Conservation (phyloP, 2,329 filamentous ascomycete species). For the Orbilia brochopaga region DNA sequence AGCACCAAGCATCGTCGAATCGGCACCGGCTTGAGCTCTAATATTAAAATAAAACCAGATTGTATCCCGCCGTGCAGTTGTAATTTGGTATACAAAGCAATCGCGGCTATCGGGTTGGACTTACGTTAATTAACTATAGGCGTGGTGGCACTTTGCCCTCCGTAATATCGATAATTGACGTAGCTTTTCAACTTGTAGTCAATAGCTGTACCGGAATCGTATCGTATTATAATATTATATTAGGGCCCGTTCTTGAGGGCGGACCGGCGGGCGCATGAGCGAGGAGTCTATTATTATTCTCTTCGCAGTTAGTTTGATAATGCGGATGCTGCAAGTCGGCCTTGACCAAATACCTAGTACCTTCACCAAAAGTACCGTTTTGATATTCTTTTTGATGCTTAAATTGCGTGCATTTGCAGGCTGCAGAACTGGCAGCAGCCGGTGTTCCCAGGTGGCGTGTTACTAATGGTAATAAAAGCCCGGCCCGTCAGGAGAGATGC, state of each 20-base stretch:
- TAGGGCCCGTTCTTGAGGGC: neutral
- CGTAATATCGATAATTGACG: conserved; percentile 6
- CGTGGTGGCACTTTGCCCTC: neutral
- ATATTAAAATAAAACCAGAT: neutral
- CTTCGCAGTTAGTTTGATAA: neutral
- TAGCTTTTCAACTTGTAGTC: too few species aligned
- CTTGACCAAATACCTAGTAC: neutral
- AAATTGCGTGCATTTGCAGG: too few species aligned
- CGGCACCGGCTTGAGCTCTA: neutral
- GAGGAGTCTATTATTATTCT: conserved; percentile 5
- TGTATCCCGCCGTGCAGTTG: neutral
- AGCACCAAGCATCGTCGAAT: neutral
- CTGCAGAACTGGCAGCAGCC: neutral
- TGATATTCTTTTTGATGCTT: neutral
- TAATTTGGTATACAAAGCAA: neutral
- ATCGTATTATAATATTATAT: neutral
- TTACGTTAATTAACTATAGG: neutral
- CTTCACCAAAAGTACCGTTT: neutral
- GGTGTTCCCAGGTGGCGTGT: neutral
- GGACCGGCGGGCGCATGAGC: neutral
- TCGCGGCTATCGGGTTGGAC: conserved; percentile 5
- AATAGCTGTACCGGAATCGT: neutral
- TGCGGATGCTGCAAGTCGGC: too few species aligned
- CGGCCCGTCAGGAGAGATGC: too few species aligned
- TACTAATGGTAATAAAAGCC: too few species aligned